Percentiles rank a stretch among this genome's conserved stretches.
Evolutionary conservation across 2,329 filamentous ascomycete genomes (phyloP).

Genomic region (Neonectria hederae): DNA sequence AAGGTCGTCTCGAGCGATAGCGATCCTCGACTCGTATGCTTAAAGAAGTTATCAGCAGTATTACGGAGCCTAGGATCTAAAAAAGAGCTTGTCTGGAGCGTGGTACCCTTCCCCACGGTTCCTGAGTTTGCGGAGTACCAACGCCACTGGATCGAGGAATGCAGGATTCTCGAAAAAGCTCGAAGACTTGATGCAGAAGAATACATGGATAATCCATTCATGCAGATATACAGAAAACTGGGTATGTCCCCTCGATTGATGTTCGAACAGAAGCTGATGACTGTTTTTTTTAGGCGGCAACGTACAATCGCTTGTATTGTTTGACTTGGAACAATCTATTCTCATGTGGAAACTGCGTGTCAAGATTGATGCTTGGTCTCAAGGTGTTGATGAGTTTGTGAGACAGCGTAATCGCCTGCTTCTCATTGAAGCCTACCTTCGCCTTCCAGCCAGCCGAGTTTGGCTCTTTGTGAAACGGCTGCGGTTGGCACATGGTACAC

Average conservation of each 20-base stretch:
- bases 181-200: background rate
- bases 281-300: too few relatives aligned
- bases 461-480: slow-evolving; percentile 20
- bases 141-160: background rate
- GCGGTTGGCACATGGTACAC: slow-evolving; percentile 45
- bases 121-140: background rate
- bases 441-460: background rate
- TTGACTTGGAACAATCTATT: background rate
- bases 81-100: background rate
- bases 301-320: background rate
- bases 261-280: background rate
- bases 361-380: slow-evolving; percentile 20
- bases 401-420: background rate
- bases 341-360: slow-evolving; percentile 14
- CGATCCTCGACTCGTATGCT: background rate
- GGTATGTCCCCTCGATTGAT: background rate
- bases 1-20: background rate
- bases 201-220: too few relatives aligned
- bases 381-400: slow-evolving; percentile 9
- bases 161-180: background rate
- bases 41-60: background rate
- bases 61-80: background rate
- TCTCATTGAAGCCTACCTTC: background rate
- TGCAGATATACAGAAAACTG: background rate
- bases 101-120: background rate